Base-by-base conservation (phyloP, 2,329 filamentous ascomycete species). In the Ophiocordyceps camponoti-rufipedis region DNA sequence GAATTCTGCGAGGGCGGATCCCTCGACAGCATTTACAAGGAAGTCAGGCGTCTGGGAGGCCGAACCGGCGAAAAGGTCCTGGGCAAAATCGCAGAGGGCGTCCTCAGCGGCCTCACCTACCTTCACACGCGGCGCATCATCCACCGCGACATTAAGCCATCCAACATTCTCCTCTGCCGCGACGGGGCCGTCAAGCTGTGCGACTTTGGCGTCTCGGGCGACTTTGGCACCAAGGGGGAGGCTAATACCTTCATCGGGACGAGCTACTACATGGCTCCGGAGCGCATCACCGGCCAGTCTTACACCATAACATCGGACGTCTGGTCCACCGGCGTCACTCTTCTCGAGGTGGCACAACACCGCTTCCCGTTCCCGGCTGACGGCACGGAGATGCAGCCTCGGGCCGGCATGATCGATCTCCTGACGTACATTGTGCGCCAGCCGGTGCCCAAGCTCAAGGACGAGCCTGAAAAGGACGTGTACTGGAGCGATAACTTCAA, bases 241-340 rank as follows among this genome's bases (percentile, higher is more conserved):
- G 91, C 91, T 52, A 95, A 96, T 62, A 98, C 91, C 0, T 98
- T 98, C 58, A 98, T 98, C 58, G 91, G 91, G 51, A 98, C 91
- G 12, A 94, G 85, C 49, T 98, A 96, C 62, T 98, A 98, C 69
- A 98, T 98, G 91, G 91, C 91, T 4, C 91, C 91, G 0, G 91
- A 98, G 63, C 82, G 91, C 45, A 98, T 98, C 61, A 95, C 91
- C 1, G 91, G 91, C 48, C 86, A 96, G 67, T 89, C 83, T 44
- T 98, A 98, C 64, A 98, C 89, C 49, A 98, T 98, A 62, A 98
- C 89, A 2, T 94, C 87, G 8, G 91, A 98, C 55, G 91, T 98
- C 47, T 98, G 91, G 91, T 95, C 88, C 40, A 80, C 94, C 8
- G 91, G 91, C 51, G 91, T 98, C 45, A 96, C 91, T 2, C 67